Evolutionary conservation across 176 grass and related monocot species (phyloP).

Genomic region (Cenchrus americanus): DNA sequence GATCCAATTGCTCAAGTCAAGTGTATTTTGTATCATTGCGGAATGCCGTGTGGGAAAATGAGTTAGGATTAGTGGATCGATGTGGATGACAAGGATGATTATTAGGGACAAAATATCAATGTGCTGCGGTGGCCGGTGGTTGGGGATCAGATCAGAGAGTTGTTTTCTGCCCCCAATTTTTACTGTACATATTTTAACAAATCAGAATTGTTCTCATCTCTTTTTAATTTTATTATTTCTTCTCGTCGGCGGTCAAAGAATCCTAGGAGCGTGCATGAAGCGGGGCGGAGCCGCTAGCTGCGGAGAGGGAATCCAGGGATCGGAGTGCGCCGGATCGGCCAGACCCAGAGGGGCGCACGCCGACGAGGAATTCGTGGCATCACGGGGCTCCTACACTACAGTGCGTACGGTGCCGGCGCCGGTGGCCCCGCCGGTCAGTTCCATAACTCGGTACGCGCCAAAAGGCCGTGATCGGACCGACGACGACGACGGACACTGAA

Average conservation of each 20-base stretch:
- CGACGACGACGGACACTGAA: neutral
- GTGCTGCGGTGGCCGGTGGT: conserved; percentile 12
- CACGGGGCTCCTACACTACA: conserved; percentile 7
- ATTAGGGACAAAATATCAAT: conserved; percentile 2
- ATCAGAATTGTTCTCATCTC: neutral
- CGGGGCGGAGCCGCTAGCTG: neutral
- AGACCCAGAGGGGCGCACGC: neutral
- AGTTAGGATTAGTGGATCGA: conserved; percentile 8
- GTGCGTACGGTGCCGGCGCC: neutral
- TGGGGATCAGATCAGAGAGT: conserved; percentile 11
- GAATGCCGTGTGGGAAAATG: neutral
- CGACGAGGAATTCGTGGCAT: neutral
- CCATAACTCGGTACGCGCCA: conserved; percentile 34
- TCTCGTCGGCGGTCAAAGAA: conserved; percentile 40
- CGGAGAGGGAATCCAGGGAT: conserved; percentile 36
- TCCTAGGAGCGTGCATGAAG: conserved; percentile 38
- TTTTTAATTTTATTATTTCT: neutral
- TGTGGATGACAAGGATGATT: neutral
- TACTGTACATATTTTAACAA: too few species aligned
- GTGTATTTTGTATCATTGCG: neutral
- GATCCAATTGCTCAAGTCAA: conserved; percentile 39
- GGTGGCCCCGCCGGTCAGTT: conserved; percentile 25
- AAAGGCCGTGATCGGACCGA: conserved; percentile 5
- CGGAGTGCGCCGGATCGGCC: conserved; percentile 33
- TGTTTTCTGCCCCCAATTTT: neutral